phyloP scores from a whole-genome alignment of 352 stramenopile species.

The Ophiocytium majus region DNA sequence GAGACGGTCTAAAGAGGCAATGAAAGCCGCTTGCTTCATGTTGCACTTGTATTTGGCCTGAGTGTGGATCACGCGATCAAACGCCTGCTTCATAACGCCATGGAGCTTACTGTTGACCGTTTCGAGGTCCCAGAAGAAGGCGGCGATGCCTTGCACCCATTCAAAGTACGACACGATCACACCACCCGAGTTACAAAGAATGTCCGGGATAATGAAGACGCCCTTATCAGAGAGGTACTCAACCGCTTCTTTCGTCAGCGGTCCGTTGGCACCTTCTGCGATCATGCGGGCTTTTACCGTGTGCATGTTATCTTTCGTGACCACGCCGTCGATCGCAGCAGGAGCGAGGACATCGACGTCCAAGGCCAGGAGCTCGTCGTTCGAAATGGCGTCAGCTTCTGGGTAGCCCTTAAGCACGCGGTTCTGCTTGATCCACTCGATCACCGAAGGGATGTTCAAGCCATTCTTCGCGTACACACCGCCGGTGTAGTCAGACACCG shows the following conservation, averaged over 20 bases:
- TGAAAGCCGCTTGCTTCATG: constrained; percentile 9
- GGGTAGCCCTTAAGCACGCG: not conserved
- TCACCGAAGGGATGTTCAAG: not conserved
- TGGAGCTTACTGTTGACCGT: not conserved
- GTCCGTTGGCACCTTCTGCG: not conserved
- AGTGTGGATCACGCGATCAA: not conserved
- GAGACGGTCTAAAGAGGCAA: not conserved
- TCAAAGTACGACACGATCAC: constrained; percentile 18
- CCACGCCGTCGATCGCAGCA: not conserved
- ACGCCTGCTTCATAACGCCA: not conserved
- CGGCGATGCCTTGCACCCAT: not conserved
- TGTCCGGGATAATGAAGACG: not conserved
- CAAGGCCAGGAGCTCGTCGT: not conserved
- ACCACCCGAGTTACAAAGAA: not conserved
- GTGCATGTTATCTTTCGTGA: not conserved
- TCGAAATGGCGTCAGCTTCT: not conserved
- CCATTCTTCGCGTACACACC: constrained; percentile 2
- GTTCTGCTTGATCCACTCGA: not conserved
- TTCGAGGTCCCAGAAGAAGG: constrained; percentile 8
- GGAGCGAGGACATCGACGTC: not conserved
- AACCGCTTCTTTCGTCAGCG: not conserved
- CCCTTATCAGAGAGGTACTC: not conserved
- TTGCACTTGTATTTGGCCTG: not conserved
- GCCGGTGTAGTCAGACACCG: not conserved
- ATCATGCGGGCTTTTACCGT: not conserved